Percentiles rank a stretch among this genome's conserved stretches.
Evolutionary conservation across 2,329 filamentous ascomycete genomes (phyloP).

Genomic region (Aaosphaeria pasadenensis): DNA sequence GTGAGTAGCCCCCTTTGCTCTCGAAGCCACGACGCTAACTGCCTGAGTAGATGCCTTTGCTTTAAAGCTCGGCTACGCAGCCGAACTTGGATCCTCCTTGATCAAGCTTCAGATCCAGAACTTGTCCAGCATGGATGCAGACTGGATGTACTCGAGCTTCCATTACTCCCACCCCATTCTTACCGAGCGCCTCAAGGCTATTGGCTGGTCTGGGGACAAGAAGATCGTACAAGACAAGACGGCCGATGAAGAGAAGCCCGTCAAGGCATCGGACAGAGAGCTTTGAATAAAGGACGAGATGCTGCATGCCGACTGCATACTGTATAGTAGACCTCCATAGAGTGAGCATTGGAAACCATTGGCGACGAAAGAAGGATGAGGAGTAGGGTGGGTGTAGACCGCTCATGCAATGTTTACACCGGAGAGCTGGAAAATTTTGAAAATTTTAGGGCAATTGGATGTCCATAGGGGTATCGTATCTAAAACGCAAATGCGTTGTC

Average conservation of each 20-base stretch:
- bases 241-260: conserved; percentile 56
- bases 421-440: neutral
- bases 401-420: too few species aligned
- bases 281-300: conserved; percentile 45
- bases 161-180: conserved; percentile 98
- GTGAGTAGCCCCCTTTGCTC: conserved; percentile 34
- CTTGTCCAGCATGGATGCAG: conserved; percentile 96
- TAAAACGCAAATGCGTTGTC: neutral
- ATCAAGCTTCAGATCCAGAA: conserved; percentile 99
- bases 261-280: conserved; percentile 74
- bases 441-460: neutral
- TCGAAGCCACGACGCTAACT: conserved; percentile 5
- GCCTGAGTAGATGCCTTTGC: conserved; percentile 71
- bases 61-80: conserved; percentile 75
- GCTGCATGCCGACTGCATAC: too few species aligned
- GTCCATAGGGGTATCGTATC: too few species aligned
- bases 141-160: conserved; percentile 97
- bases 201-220: conserved; percentile 76
- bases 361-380: too few species aligned
- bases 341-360: too few species aligned
- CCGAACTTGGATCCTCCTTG: conserved; percentile 79
- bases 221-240: conserved; percentile 51
- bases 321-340: too few species aligned
- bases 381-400: too few species aligned
- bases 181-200: conserved; percentile 84